These are phyloP conservation scores for Gossypium arboreum DNA, from an alignment of 345 rosid species.

Conservation along the genomic window DNA sequence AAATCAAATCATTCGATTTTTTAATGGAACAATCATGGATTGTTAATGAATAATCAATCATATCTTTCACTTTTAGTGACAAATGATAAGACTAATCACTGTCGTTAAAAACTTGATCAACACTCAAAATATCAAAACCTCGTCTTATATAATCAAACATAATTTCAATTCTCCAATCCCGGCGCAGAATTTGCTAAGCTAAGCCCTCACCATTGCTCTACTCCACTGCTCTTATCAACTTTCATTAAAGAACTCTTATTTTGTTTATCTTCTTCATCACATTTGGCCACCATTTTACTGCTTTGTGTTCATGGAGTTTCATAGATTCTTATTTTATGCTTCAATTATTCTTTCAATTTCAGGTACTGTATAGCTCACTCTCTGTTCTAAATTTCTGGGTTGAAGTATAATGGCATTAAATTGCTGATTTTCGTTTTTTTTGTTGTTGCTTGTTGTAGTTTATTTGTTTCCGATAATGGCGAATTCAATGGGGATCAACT, in stretches of 20 bases:
- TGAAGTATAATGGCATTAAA: not conserved
- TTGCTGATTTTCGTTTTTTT: not conserved
- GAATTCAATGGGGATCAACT: constrained; percentile 71
- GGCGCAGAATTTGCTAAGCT: too few relatives aligned
- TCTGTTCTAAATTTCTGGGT: not conserved
- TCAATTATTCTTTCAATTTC: constrained; percentile 30
- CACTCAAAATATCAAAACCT: not conserved
- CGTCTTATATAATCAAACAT: not conserved
- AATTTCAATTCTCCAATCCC: not conserved
- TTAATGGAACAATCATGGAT: too few relatives aligned
- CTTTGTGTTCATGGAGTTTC: constrained; percentile 16
- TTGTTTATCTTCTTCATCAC: too few relatives aligned
- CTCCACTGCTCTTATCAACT: not conserved
- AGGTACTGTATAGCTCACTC: constrained; percentile 23
- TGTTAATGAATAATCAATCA: too few relatives aligned
- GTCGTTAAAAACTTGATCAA: not conserved
- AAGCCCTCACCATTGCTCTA: not conserved
- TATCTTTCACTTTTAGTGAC: not conserved
- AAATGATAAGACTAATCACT: not conserved
- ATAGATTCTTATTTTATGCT: constrained; percentile 14
- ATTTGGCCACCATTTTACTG: not conserved
- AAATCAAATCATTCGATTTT: too few relatives aligned
- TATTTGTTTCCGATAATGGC: constrained; percentile 29
- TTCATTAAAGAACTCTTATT: not conserved
- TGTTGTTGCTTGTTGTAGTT: not conserved